Conservation (phyloP, 2,329 filamentous ascomycete genomes). For the Periconia sp. region DNA sequence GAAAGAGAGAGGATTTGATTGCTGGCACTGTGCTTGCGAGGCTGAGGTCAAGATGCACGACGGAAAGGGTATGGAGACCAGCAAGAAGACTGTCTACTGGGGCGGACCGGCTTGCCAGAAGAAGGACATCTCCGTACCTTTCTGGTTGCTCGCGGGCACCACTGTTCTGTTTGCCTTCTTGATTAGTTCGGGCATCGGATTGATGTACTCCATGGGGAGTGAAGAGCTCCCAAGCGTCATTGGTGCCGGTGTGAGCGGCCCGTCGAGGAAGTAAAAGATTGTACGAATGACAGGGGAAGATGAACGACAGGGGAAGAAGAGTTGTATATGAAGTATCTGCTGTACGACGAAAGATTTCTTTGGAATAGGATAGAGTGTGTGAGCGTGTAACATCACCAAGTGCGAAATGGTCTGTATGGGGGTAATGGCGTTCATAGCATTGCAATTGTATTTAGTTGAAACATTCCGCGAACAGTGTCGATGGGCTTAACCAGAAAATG, state of each 20-base stretch:
- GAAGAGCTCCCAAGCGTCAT: constrained; percentile 92
- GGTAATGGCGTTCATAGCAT: constrained; percentile 36
- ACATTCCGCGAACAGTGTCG: constrained; percentile 1
- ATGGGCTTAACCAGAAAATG: not conserved
- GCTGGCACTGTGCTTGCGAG: constrained; percentile 78
- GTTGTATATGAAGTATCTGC: constrained; percentile 29
- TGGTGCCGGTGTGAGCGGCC: constrained; percentile 84
- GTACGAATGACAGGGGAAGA: not conserved
- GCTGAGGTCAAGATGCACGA: constrained; percentile 56
- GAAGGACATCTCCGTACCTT: constrained; percentile 82
- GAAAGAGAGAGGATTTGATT: constrained; percentile 53
- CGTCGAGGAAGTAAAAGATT: constrained; percentile 45
- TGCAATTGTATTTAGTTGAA: constrained; percentile 24
- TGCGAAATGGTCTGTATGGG: constrained; percentile 23
- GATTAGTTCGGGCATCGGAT: constrained; percentile 69
- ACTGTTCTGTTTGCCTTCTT: constrained; percentile 69
- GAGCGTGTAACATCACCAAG: constrained; percentile 27
- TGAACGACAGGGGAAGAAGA: constrained; percentile 2
- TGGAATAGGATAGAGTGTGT: constrained; percentile 16
- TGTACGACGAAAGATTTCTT: constrained; percentile 24
- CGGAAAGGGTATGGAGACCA: constrained; percentile 51
- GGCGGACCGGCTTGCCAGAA: constrained; percentile 87
- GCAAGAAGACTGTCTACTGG: constrained; percentile 69
- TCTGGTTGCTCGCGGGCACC: constrained; percentile 82
- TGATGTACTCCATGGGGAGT: constrained; percentile 81